Evolutionary conservation across 306 rosid species (phyloP), one percentile per base, ranked within the genome.

Genomic region (Rosa persica): DNA sequence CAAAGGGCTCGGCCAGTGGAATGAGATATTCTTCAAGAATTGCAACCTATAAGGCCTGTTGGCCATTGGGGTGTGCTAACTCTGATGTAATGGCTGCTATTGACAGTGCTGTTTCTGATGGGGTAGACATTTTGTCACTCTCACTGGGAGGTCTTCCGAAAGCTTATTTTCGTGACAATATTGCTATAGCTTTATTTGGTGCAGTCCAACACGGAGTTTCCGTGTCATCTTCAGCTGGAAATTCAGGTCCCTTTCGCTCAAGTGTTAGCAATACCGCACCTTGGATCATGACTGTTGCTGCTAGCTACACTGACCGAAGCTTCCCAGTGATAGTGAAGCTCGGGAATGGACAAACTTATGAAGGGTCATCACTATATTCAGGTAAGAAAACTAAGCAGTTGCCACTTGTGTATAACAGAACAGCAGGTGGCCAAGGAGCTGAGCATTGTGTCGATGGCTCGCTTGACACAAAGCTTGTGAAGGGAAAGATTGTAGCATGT

Each of bases 231-330:
- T 88, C 97, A 6, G 97, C 94, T 36, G 97, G 97, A 22, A 92
- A 92, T 54, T 84, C 89, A n/a, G 97, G 97, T 25, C 97, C 97
- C 0, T 80, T 13, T 55, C 44, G 67, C 52, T 87, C 91, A 19
- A 78, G 89, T 0, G 90, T 88, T 2, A 84, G 84, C 13, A 92
- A 92, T 43, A 83, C 68, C 2, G 91, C 97, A 0, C 97, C 97
- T 23, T 92, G 94, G 97, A 86, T 90, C 84, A 88, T 87, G 90
- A 90, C 97, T 34, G 90, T 92, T 16, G 97, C 88, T 55, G 94
- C 94, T 7, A 92, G 97, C 90, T 90, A 89, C 86, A 92, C 70
- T 8, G 94, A 86, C 78, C 42, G 94, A 75, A 86, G 57, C 42
- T 92, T 92, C 42, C 93, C 89, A 43, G 85, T 93, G 43, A 64